Conservation (phyloP, 139 green algal genomes). For the Diplosphaera chodatii region DNA sequence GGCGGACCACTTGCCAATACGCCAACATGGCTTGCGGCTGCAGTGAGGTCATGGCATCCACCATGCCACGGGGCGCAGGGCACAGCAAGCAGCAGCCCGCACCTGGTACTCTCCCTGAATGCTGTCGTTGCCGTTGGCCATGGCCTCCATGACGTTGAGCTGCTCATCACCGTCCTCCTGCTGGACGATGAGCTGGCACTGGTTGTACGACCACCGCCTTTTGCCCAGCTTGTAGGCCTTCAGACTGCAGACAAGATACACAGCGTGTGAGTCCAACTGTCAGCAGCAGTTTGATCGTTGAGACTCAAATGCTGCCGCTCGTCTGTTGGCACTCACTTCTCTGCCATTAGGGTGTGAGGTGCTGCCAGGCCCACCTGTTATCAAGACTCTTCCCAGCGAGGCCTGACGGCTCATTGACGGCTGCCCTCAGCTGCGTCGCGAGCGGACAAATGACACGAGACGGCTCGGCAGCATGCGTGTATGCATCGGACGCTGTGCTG, state of each 20-base stretch:
- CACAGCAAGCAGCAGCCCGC: no score
- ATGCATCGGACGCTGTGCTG: background rate
- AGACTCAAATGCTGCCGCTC: no score
- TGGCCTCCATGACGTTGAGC: constrained; percentile 8
- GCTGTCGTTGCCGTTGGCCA: constrained; percentile 4
- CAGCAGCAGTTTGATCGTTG: no score
- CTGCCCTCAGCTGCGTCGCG: background rate
- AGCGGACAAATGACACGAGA: background rate
- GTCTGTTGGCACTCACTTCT: no score
- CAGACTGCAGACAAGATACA: no score
- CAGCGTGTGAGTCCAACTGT: no score
- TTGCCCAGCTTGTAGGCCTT: constrained; percentile 65
- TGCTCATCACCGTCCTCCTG: constrained; percentile 8
- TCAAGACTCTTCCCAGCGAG: background rate
- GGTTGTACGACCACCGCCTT: constrained; percentile 59
- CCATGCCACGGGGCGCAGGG: no score
- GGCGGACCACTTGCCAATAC: no score
- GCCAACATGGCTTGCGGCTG: no score
- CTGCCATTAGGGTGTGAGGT: no score
- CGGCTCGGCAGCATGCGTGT: no score
- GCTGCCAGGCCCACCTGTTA: background rate
- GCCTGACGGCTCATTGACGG: background rate
- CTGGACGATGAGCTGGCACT: constrained; percentile 31
- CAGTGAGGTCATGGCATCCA: no score
- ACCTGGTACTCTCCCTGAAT: constrained; percentile 6